Percentiles rank a stretch among this genome's conserved stretches.
Conservation (phyloP, 1,139 yeast genomes). For the Scheffersomyces insectosa region DNA sequence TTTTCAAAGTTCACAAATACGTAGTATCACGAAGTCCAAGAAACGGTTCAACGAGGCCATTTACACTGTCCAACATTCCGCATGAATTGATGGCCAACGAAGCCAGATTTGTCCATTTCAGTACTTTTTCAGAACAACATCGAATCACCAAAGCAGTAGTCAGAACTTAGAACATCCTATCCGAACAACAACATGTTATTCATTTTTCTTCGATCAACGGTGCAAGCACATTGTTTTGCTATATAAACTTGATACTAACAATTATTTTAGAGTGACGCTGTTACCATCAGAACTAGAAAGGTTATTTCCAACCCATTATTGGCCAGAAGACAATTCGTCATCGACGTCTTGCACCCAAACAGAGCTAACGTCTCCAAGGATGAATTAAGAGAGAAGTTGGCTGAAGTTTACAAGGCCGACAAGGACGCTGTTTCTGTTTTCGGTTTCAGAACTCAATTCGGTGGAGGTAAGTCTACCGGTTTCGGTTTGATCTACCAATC, state of each 20-base stretch:
- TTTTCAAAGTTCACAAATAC: too few species aligned
- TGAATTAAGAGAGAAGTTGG: constrained; percentile 97
- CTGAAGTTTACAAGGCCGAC: constrained; percentile 96
- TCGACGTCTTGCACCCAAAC: constrained; percentile 99
- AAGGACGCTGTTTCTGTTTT: constrained; percentile 98
- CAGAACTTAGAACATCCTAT: too few species aligned
- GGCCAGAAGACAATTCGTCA: constrained; percentile 99
- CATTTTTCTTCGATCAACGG: too few species aligned
- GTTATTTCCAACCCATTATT: constrained; percentile 99
- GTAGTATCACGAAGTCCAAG: too few species aligned
- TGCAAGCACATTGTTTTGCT: too few species aligned
- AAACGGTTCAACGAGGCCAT: too few species aligned
- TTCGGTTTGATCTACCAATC: constrained; percentile 99
- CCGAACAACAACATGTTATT: too few species aligned
- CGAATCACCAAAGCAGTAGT: too few species aligned
- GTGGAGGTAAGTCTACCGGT: constrained; percentile 99
- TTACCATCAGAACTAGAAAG: constrained; percentile 99
- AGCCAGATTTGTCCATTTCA: too few species aligned
- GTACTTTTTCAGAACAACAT: too few species aligned
- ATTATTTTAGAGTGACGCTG: constrained; percentile 82
- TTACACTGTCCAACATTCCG: too few species aligned
- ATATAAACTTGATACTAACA: constrained; percentile 33
- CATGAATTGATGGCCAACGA: too few species aligned
- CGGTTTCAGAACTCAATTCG: constrained; percentile 99
- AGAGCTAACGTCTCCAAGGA: constrained; percentile 99